Conservation (phyloP, 257 asterid genomes). For the Linderniella brevidens region DNA sequence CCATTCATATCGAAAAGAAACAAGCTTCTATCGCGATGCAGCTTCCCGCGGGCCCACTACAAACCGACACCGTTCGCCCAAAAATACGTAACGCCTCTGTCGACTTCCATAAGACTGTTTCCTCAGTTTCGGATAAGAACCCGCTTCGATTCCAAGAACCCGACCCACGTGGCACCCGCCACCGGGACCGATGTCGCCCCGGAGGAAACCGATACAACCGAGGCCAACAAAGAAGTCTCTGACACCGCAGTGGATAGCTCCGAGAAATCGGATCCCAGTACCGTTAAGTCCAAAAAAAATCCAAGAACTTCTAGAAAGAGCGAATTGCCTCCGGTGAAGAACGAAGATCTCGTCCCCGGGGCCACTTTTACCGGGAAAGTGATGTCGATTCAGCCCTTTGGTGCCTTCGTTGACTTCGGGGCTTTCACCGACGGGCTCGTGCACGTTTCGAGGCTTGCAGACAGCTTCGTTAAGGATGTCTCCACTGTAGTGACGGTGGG, state of each 20-base stretch:
- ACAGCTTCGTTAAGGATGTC: constrained; percentile 80
- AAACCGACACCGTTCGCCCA: constrained; percentile 31
- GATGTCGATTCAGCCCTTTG: constrained; percentile 82
- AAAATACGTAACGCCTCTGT: constrained; percentile 41
- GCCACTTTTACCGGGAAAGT: constrained; percentile 86
- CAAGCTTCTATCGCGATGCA: constrained; percentile 28
- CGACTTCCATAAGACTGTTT: constrained; percentile 61
- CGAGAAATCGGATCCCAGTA: constrained; percentile 17
- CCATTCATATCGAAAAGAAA: constrained; percentile 23
- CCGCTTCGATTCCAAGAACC: constrained; percentile 25
- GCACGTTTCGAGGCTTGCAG: constrained; percentile 78
- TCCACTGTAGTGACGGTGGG: constrained; percentile 66
- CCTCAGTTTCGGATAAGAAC: constrained; percentile 51
- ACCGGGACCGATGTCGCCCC: constrained; percentile 63
- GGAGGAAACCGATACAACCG: constrained; percentile 38
- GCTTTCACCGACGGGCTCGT: constrained; percentile 96
- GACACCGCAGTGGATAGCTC: constrained; percentile 26
- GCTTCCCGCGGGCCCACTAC: constrained; percentile 21
- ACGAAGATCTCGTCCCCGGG: constrained; percentile 69
- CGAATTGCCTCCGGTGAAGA: constrained; percentile 80
- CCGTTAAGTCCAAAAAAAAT: constrained; percentile 40
- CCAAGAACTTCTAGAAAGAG: constrained; percentile 57
- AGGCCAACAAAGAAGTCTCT: constrained; percentile 21
- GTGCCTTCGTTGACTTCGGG: constrained; percentile 95
- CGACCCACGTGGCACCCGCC: constrained; percentile 26